These are phyloP conservation scores for Chamaecrista fasciculata DNA, from an alignment of 306 rosid genomes.

Conservation along the genomic window DNA sequence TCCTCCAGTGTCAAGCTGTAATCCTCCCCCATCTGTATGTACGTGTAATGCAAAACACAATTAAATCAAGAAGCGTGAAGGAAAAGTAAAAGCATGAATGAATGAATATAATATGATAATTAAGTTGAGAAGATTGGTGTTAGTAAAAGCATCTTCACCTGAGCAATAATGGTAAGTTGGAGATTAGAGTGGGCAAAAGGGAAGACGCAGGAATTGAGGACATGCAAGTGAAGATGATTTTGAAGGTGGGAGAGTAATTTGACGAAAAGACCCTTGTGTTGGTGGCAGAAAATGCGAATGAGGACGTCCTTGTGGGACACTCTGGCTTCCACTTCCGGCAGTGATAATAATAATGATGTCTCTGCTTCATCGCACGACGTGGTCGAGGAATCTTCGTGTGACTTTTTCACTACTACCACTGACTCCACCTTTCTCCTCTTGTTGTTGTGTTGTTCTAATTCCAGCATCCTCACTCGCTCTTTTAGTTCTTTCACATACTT, in stretches of 20 bases:
- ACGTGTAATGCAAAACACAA: too few relatives aligned
- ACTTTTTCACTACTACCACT: slow-evolving; percentile 37
- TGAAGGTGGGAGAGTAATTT: slow-evolving; percentile 55
- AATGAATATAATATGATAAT: too few relatives aligned
- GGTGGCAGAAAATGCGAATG: slow-evolving; percentile 55
- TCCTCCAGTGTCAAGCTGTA: slow-evolving; percentile 52
- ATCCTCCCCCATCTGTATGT: slow-evolving; percentile 62
- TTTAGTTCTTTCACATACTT: slow-evolving; percentile 64
- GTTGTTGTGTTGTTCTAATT: slow-evolving; percentile 69
- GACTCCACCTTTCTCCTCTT: slow-evolving; percentile 46
- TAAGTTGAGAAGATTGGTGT: too few relatives aligned
- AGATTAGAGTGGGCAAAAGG: slow-evolving; percentile 42
- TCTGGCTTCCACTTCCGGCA: slow-evolving; percentile 60
- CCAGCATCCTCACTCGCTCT: slow-evolving; percentile 48
- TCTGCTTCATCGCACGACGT: slow-evolving; percentile 24
- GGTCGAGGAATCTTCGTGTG: slow-evolving; percentile 51
- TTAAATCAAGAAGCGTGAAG: too few relatives aligned
- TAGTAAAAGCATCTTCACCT: too few relatives aligned
- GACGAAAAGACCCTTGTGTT: slow-evolving; percentile 45
- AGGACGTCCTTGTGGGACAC: slow-evolving; percentile 61
- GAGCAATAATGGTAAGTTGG: slow-evolving; percentile 57
- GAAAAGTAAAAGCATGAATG: too few relatives aligned
- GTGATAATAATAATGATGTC: too few relatives aligned
- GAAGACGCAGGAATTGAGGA: slow-evolving; percentile 39
- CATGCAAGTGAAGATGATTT: slow-evolving; percentile 38